phyloP scores from a whole-genome alignment of 1,284 basidiomycete species.

The Golubevia pallescens region DNA sequence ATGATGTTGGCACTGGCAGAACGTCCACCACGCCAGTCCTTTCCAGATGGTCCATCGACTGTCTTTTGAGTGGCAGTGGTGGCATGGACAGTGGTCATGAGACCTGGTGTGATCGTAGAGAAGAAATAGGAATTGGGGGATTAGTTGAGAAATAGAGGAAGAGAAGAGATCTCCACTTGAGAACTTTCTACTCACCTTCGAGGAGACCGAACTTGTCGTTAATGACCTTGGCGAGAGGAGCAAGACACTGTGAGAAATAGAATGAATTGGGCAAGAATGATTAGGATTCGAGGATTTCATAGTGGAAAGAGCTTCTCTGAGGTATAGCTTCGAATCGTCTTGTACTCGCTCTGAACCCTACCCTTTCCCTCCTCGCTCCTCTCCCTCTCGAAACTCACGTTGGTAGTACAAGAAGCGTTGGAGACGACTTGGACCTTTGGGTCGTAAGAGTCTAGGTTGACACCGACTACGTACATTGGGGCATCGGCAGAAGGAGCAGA shows the following conservation, averaged over 20 bases:
- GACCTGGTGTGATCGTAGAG: conserved; percentile 65
- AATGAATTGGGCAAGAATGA: too few species aligned
- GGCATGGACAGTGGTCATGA: conserved; percentile 98
- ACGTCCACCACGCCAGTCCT: conserved; percentile 83
- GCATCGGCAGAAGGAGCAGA: conserved; percentile 98
- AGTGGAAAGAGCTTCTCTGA: too few species aligned
- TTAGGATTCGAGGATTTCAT: too few species aligned
- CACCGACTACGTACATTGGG: conserved; percentile 92
- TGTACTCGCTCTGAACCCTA: too few species aligned
- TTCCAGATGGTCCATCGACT: conserved; percentile 84
- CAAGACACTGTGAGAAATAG: conserved; percentile 68
- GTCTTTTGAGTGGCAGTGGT: conserved; percentile 93
- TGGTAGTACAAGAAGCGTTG: conserved; percentile 99
- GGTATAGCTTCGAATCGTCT: too few species aligned
- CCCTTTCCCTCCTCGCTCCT: too few species aligned
- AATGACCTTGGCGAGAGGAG: conserved; percentile 97
- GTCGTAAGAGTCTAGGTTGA: conserved; percentile 95
- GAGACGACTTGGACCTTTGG: conserved; percentile 81
- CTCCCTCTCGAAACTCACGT: conserved; percentile 65
- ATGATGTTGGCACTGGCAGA: conserved; percentile 98
- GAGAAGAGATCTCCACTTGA: too few species aligned
- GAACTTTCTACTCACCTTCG: conserved; percentile 41
- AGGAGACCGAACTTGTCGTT: conserved; percentile 74
- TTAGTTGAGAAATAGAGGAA: too few species aligned
- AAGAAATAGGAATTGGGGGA: too few species aligned